These are phyloP conservation scores for Exophiala lecanii-corni DNA, from an alignment of 2,329 filamentous ascomycete genomes.

Conservation along the genomic window DNA sequence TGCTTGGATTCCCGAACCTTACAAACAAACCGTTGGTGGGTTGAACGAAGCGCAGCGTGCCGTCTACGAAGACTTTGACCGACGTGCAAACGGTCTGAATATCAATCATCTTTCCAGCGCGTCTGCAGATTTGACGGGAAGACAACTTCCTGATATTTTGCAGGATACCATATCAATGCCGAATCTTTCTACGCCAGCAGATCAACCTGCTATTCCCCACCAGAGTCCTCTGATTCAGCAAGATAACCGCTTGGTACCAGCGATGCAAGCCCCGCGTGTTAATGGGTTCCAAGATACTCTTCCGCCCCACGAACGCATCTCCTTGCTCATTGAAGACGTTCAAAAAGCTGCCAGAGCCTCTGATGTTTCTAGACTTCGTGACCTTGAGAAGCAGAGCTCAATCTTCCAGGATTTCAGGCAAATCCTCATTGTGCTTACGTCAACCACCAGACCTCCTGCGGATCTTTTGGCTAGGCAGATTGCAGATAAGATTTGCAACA, in stretches of 20 bases:
- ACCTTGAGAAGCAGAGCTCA: constrained; percentile 50
- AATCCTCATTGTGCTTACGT: constrained; percentile 50
- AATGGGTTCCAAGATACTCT: constrained; percentile 59
- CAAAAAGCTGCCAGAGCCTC: constrained; percentile 54
- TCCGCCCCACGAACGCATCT: constrained; percentile 50
- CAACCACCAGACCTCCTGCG: constrained; percentile 43
- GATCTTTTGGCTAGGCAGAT: constrained; percentile 53
- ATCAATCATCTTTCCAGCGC: constrained; percentile 51
- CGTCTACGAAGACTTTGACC: constrained; percentile 93
- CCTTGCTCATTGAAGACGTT: constrained; percentile 53
- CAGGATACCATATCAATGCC: constrained; percentile 59
- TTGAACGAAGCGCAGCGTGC: constrained; percentile 88
- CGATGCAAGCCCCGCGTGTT: constrained; percentile 41
- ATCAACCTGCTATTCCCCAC: constrained; percentile 57
- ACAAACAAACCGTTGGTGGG: constrained; percentile 75
- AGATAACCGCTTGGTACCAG: constrained; percentile 37
- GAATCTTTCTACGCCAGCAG: constrained; percentile 58
- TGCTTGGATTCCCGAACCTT: constrained; percentile 88
- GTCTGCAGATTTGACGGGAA: constrained; percentile 52
- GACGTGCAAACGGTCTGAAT: constrained; percentile 67
- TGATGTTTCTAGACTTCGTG: constrained; percentile 54
- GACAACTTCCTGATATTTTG: constrained; percentile 59
- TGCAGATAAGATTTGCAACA: constrained; percentile 53
- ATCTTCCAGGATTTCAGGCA: constrained; percentile 57
- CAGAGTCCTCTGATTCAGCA: constrained; percentile 51